Evolutionary conservation across 2,329 filamentous ascomycete species (phyloP).

Genomic region (Colletotrichum sp.): DNA sequence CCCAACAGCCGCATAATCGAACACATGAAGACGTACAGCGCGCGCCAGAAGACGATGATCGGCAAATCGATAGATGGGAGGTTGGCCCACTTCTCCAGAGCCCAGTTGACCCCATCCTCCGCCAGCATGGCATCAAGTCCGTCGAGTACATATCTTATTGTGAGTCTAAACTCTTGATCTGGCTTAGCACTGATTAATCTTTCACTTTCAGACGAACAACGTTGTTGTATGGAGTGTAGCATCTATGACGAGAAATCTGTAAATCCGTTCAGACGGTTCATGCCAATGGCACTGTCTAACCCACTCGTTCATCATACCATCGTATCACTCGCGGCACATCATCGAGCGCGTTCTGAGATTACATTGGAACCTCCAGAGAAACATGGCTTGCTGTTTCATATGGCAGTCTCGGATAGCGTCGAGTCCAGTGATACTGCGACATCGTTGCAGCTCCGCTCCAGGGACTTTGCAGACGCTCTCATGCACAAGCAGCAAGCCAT

Average conservation of each 20-base stretch:
- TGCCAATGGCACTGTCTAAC: neutral
- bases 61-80: neutral
- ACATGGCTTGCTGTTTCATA: neutral
- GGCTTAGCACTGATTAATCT: neutral
- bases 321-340: neutral
- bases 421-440: neutral
- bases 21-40: neutral
- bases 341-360: neutral
- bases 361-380: neutral
- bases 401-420: neutral
- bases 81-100: neutral
- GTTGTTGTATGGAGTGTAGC: neutral
- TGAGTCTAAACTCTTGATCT: neutral
- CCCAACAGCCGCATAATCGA: rapidly evolving
- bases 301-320: neutral
- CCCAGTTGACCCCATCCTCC: neutral
- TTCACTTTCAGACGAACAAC: neutral
- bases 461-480: neutral
- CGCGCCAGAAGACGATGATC: neutral
- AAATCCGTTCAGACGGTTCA: neutral
- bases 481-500: neutral
- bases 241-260: neutral
- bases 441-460: neutral
- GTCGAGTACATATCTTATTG: neutral
- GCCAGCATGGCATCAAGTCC: neutral